A percentile compares a stretch with the other conserved stretches of the same genome.
These are phyloP conservation scores for Kurtzmaniella natalensis DNA, from an alignment of 1,139 yeast genomes.

Conservation along the genomic window DNA sequence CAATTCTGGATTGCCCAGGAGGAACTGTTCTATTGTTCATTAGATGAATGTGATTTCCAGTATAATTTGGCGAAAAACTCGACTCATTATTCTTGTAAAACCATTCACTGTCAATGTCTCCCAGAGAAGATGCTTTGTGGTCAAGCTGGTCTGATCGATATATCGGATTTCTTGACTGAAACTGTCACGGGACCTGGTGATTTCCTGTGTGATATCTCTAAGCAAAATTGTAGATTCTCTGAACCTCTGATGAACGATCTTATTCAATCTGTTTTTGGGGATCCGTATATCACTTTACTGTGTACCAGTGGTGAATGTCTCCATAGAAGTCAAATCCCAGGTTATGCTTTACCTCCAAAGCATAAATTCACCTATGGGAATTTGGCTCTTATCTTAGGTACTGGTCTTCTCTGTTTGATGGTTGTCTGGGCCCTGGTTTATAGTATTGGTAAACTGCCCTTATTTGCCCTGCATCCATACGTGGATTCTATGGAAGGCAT, in stretches of 20 bases:
- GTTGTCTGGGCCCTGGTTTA: conserved; percentile 42
- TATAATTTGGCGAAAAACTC: conserved; percentile 60
- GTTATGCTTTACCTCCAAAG: conserved; percentile 68
- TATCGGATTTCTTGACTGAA: conserved; percentile 85
- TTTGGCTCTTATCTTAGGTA: conserved; percentile 46
- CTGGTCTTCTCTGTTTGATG: conserved; percentile 37
- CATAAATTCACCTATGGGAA: conserved; percentile 46
- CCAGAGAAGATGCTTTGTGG: conserved; percentile 96
- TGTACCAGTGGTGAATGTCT: conserved; percentile 89
- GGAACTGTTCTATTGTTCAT: conserved; percentile 88
- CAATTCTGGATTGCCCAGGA: conserved; percentile 93
- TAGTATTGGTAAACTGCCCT: conserved; percentile 59
- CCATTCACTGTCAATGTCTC: conserved; percentile 76
- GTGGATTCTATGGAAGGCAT: conserved; percentile 1
- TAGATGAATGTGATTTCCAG: conserved; percentile 64
- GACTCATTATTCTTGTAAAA: conserved; percentile 74
- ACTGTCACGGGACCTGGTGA: conserved; percentile 93
- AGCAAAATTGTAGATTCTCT: conserved; percentile 67
- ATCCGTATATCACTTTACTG: conserved; percentile 73
- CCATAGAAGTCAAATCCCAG: conserved; percentile 90
- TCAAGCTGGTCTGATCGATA: conserved; percentile 87
- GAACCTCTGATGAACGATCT: conserved; percentile 96
- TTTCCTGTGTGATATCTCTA: conserved; percentile 67
- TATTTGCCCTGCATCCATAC: conserved; percentile 36
- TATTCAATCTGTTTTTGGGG: conserved; percentile 88